These are phyloP conservation scores for Starmerella scarabaei DNA, from an alignment of 805 yeast species.

Conservation along the genomic window DNA sequence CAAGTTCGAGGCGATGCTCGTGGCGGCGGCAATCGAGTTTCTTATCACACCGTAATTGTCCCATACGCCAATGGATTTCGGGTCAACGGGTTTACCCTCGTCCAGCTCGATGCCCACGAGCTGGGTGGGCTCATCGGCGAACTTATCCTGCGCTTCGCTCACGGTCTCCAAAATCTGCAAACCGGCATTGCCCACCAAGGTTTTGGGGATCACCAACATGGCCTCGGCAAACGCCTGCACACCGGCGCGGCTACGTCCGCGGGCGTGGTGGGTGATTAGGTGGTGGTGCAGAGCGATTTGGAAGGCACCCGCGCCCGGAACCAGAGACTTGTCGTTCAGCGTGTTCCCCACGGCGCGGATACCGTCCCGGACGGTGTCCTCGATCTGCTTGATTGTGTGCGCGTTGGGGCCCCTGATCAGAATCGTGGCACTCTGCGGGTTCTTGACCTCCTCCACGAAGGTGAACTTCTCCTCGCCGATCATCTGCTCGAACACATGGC, in stretches of 20 bases:
- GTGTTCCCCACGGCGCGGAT: slow-evolving; percentile 88
- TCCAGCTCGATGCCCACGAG: slow-evolving; percentile 81
- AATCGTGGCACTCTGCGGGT: slow-evolving; percentile 84
- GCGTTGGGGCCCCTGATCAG: slow-evolving; percentile 87
- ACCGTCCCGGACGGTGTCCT: slow-evolving; percentile 97
- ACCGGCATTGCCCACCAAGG: slow-evolving; percentile 84
- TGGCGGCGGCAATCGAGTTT: slow-evolving; percentile 83
- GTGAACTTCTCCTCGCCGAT: slow-evolving; percentile 97
- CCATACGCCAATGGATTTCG: slow-evolving; percentile 89
- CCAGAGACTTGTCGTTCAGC: slow-evolving; percentile 65
- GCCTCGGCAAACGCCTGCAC: slow-evolving; percentile 90
- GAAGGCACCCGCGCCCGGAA: slow-evolving; percentile 97
- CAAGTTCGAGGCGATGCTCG: slow-evolving; percentile 86
- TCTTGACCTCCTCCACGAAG: slow-evolving; percentile 72
- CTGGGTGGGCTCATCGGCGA: slow-evolving; percentile 37
- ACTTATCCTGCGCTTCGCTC: slow-evolving; percentile 79
- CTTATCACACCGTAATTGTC: slow-evolving; percentile 89
- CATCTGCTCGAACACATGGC: slow-evolving; percentile 79
- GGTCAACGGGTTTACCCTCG: slow-evolving; percentile 93
- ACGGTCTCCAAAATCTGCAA: slow-evolving; percentile 83
- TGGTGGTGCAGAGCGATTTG: slow-evolving; percentile 70
- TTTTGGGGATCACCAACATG: slow-evolving; percentile 80
- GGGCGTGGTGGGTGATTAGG: slow-evolving; percentile 46
- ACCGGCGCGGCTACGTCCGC: slow-evolving; percentile 83
- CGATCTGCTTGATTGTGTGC: slow-evolving; percentile 79